phyloP scores from a whole-genome alignment of 441 rosid genomes.

The Corymbia calophylla region DNA sequence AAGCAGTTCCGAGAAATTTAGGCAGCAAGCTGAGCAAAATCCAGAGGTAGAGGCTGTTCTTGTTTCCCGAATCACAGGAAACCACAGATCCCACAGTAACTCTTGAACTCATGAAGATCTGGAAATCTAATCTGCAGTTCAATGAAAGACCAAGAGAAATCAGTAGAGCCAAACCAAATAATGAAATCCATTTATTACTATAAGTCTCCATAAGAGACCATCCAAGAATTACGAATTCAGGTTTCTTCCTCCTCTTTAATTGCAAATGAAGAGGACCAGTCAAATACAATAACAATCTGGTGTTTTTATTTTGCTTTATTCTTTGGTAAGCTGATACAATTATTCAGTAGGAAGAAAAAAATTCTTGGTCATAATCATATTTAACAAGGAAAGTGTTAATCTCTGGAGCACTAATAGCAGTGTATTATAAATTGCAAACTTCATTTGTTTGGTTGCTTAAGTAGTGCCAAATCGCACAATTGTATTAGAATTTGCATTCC shows the following conservation, averaged over 20 bases:
- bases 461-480: background rate
- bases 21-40: constrained; percentile 66
- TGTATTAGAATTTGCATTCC: background rate
- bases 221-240: background rate
- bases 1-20: constrained; percentile 47
- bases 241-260: background rate
- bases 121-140: constrained; percentile 42
- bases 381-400: background rate
- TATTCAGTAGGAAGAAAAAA: background rate
- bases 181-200: background rate
- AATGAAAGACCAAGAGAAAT: background rate
- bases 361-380: background rate
- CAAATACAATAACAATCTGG: background rate
- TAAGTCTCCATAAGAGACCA: background rate
- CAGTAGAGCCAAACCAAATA: background rate
- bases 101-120: constrained; percentile 83
- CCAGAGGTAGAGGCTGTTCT: constrained; percentile 63
- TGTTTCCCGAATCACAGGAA: constrained; percentile 96
- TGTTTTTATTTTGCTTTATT: background rate
- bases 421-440: background rate
- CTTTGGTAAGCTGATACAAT: background rate
- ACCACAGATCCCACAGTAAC: constrained; percentile 55
- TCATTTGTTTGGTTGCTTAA: background rate
- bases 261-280: background rate
- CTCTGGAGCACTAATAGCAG: background rate